phyloP scores from a whole-genome alignment of 176 grass and related monocot genomes.

The Carex scoparia region DNA sequence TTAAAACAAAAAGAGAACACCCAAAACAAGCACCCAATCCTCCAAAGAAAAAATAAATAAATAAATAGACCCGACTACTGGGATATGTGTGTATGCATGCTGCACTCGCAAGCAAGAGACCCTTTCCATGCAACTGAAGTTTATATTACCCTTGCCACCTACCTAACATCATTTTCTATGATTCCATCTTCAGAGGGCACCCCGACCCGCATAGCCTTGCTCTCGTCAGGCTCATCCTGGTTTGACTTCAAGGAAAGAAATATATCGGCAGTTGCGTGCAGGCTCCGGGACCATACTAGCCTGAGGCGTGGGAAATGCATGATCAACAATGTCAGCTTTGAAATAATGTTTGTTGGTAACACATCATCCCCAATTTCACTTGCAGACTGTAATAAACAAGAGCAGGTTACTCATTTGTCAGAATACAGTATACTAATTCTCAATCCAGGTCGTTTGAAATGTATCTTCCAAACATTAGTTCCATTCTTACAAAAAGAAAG shows the following conservation, averaged over 20 bases:
- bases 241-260: constrained; percentile 87
- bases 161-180: constrained; percentile 83
- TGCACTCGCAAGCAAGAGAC: not conserved
- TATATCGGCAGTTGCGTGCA: constrained; percentile 85
- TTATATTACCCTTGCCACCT: constrained; percentile 3
- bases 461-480: not conserved
- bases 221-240: constrained; percentile 96
- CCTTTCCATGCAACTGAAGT: not conserved
- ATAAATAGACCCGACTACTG: not conserved
- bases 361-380: constrained; percentile 91
- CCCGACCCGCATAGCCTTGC: constrained; percentile 76
- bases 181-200: constrained; percentile 81
- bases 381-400: constrained; percentile 51
- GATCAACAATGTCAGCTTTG: constrained; percentile 74
- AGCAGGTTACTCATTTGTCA: constrained; percentile 27
- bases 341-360: constrained; percentile 77
- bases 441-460: constrained; percentile 3
- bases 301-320: constrained; percentile 90
- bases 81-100: not conserved
- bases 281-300: constrained; percentile 86
- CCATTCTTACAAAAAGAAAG: not conserved
- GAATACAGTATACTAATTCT: not conserved
- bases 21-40: not conserved
- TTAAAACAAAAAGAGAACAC: not conserved
- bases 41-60: not conserved